phyloP scores from a whole-genome alignment of 2,329 filamentous ascomycete species.

The Colletotrichum acutatum region DNA sequence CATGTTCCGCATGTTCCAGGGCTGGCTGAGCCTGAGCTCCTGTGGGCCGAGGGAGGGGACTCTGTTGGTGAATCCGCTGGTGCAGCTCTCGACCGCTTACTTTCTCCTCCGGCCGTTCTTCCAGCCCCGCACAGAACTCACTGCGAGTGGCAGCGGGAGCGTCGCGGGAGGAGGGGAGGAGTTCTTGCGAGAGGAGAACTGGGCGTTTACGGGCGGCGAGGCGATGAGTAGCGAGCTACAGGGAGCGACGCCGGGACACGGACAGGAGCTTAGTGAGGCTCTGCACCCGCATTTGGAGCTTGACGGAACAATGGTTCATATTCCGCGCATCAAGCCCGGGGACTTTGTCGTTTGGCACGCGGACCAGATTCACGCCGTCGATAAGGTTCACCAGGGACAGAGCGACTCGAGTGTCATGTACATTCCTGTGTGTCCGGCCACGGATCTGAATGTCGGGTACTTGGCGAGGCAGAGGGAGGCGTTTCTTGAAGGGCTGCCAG shows the following conservation, averaged over 20 bases:
- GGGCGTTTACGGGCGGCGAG: conserved; percentile 61
- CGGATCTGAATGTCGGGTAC: conserved; percentile 78
- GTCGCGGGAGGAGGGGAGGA: conserved; percentile 39
- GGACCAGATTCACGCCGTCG: conserved; percentile 84
- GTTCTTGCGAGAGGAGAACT: conserved; percentile 66
- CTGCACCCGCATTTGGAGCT: conserved; percentile 79
- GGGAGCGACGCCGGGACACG: conserved; percentile 74
- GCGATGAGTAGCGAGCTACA: conserved; percentile 70
- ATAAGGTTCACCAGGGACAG: conserved; percentile 77
- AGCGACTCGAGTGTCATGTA: conserved; percentile 87
- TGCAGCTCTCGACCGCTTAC: conserved; percentile 82
- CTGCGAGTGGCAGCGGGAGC: conserved; percentile 42
- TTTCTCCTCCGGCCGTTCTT: conserved; percentile 89
- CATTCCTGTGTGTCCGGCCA: conserved; percentile 87
- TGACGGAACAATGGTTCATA: conserved; percentile 75
- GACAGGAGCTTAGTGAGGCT: conserved; percentile 72
- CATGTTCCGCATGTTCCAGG: conserved; percentile 90
- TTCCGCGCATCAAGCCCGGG: conserved; percentile 75
- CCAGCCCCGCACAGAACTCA: conserved; percentile 47
- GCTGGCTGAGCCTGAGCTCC: conserved; percentile 85
- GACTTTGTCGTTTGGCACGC: conserved; percentile 90
- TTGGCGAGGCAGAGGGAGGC: conserved; percentile 76
- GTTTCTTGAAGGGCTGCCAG: conserved; percentile 75
- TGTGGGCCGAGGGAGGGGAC: conserved; percentile 82
- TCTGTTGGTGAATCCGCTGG: conserved; percentile 81